phyloP scores from a whole-genome alignment of 169 alveolate species.

The Plasmodium malariae region DNA sequence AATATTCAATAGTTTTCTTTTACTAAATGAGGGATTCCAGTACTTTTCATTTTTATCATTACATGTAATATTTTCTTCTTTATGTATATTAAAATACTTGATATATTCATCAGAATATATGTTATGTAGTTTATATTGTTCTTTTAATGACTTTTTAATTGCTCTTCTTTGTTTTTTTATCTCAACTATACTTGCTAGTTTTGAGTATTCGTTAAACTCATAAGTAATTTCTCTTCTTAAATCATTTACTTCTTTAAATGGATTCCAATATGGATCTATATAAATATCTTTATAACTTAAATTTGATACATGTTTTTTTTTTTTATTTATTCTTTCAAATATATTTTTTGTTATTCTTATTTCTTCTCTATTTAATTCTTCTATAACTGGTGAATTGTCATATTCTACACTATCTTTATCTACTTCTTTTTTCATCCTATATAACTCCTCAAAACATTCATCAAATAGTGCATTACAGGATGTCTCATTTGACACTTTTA shows the following conservation, averaged over 20 bases:
- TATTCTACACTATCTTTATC: conserved; percentile 60
- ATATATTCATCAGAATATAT: conserved; percentile 73
- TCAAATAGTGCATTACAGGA: conserved; percentile 56
- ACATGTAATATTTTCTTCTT: conserved; percentile 58
- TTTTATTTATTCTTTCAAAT: conserved; percentile 80
- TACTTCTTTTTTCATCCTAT: conserved; percentile 35
- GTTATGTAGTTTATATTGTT: conserved; percentile 69
- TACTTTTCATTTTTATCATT: conserved; percentile 82
- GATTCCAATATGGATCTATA: conserved; percentile 90
- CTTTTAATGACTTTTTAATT: conserved; percentile 75
- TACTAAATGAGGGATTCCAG: conserved; percentile 87
- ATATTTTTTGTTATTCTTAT: conserved; percentile 77
- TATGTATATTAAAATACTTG: conserved; percentile 30
- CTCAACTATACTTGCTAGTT: conserved; percentile 81
- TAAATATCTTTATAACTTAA: conserved; percentile 78
- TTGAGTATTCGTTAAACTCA: conserved; percentile 85
- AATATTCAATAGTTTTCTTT: conserved; percentile 80
- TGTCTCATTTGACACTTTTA: conserved; percentile 37
- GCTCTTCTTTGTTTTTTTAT: conserved; percentile 75
- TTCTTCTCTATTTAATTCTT: conserved; percentile 81
- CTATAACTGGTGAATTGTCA: conserved; percentile 81
- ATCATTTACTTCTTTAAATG: conserved; percentile 83
- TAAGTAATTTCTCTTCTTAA: conserved; percentile 83
- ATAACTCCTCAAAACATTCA: conserved; percentile 49
- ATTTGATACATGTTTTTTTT: conserved; percentile 39